Percentiles rank a stretch among this genome's conserved stretches.
Evolutionary conservation across 2,329 filamentous ascomycete genomes (phyloP).

Genomic region (Trichoderma sp.): DNA sequence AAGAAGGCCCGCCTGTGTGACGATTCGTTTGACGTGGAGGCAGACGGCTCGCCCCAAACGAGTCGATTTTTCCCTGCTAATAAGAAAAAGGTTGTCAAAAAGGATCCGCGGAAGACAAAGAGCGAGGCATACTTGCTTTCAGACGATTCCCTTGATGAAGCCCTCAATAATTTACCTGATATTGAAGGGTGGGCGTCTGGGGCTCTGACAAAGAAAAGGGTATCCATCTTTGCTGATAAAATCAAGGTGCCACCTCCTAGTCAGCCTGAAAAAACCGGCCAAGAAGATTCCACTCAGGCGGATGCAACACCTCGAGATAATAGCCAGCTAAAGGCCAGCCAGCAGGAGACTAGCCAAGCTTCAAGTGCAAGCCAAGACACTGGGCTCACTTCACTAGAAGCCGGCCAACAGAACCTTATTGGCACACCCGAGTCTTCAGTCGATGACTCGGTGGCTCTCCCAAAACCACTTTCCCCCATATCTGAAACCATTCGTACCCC

Average conservation of each 20-base stretch:
- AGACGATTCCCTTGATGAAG: constrained; percentile 60
- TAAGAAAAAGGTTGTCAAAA: constrained; percentile 33
- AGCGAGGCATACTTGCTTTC: constrained; percentile 52
- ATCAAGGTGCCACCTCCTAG: constrained; percentile 28
- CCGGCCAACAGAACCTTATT: constrained; percentile 31
- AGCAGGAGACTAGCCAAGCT: constrained; percentile 23
- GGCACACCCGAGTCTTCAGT: constrained; percentile 31
- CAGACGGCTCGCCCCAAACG: constrained; percentile 42
- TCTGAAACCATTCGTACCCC: constrained; percentile 35
- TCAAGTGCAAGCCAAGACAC: constrained; percentile 24
- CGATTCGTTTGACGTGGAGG: constrained; percentile 39
- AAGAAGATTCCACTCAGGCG: neutral
- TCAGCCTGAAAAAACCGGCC: neutral
- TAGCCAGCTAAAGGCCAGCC: constrained; percentile 8
- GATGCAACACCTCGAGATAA: constrained; percentile 10
- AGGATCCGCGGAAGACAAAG: constrained; percentile 36
- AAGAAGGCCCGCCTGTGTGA: constrained; percentile 61
- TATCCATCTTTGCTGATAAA: constrained; percentile 51
- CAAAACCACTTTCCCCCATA: constrained; percentile 29
- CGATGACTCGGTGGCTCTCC: constrained; percentile 36
- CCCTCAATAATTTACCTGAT: constrained; percentile 53
- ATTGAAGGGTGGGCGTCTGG: constrained; percentile 50
- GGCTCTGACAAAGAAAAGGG: constrained; percentile 40
- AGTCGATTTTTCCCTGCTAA: constrained; percentile 57
- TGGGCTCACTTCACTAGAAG: constrained; percentile 22